Conservation (phyloP, 1,139 yeast species). For the Debaryomyces nepalensis region DNA sequence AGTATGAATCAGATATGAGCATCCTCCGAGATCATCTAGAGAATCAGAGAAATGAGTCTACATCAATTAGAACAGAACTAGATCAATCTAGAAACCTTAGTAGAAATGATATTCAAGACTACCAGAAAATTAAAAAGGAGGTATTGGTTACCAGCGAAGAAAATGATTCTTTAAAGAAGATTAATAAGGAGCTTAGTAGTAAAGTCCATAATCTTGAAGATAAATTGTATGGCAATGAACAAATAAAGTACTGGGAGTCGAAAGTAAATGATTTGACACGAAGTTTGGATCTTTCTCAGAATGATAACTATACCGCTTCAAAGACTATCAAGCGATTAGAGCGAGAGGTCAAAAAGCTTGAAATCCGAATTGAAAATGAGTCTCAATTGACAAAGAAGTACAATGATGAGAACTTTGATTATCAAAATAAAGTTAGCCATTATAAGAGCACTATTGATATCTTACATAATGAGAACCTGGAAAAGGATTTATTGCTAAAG, state of each 20-base stretch:
- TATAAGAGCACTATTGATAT: slow-evolving; percentile 40
- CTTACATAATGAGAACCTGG: slow-evolving; percentile 45
- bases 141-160: slow-evolving; percentile 46
- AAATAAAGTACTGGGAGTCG: slow-evolving; percentile 50
- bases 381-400: slow-evolving; percentile 44
- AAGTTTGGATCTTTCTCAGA: slow-evolving; percentile 37
- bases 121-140: slow-evolving; percentile 43
- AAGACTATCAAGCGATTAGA: slow-evolving; percentile 38
- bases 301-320: slow-evolving; percentile 36
- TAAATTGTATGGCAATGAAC: slow-evolving; percentile 50
- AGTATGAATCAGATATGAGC: slow-evolving; percentile 34
- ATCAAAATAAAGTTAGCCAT: slow-evolving; percentile 46
- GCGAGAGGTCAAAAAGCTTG: slow-evolving; percentile 40
- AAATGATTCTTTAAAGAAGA: slow-evolving; percentile 44
- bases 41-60: slow-evolving; percentile 37
- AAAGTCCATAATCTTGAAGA: slow-evolving; percentile 44
- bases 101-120: slow-evolving; percentile 40
- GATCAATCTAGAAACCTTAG: slow-evolving; percentile 39
- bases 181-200: slow-evolving; percentile 38
- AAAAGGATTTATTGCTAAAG: slow-evolving; percentile 42
- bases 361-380: slow-evolving; percentile 44
- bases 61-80: slow-evolving; percentile 39
- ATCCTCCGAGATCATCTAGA: slow-evolving; percentile 44
- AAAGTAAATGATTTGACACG: slow-evolving; percentile 37
- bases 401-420: slow-evolving; percentile 53